Base-by-base conservation (phyloP, 2,329 filamentous ascomycete genomes). In the Cordyceps cicadae region DNA sequence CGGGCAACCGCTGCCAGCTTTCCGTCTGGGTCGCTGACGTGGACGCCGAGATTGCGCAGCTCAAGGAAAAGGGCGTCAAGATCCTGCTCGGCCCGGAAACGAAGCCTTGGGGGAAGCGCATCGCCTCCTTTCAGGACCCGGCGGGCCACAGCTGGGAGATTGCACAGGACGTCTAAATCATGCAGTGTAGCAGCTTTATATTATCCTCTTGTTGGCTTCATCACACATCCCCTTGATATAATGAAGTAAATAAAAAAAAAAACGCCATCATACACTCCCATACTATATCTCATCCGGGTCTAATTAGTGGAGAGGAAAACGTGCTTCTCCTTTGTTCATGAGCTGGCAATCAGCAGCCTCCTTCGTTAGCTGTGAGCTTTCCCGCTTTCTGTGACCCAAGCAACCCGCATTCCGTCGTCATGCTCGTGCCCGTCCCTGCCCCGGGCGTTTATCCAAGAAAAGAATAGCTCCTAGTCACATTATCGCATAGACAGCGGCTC, bases 111-210 rank as follows among this genome's bases (percentile, higher is more conserved):
- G 62, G 62, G 2, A 50, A 62, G 60, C 50, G 53, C 6, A 54
- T 54, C 5, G 63, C 59, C n/a, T 62, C 62, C 1, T 64, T 64
- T 62, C 55, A 63, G 54, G 60, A 64, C 45, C 63, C 63, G 34
- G 52, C 61, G 2, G 63, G 63, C 3, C 62, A 63, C 37, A 61
- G 17, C 29, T 60, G 62, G 60, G 59, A 63, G 56, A 37, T 63
- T 58, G 62, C 63, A 41, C 52, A 64, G 34, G 60, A 62, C 3
- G 56, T 61, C 7, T 37, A 21, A 48, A 12, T 14, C 1, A 37
- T 37, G 34, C 11, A 37, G 14, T 46, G 11, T 14, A 19, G 17
- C 41, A 34, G 26, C 24, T 21, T 29, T 29, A 19, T 54, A 45
- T 54, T 29, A 5, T n/a, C 26, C 19, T 26, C 39, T 39, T 8